These are phyloP conservation scores for Geranium incanum DNA, from an alignment of 441 rosid species.

Conservation along the genomic window DNA sequence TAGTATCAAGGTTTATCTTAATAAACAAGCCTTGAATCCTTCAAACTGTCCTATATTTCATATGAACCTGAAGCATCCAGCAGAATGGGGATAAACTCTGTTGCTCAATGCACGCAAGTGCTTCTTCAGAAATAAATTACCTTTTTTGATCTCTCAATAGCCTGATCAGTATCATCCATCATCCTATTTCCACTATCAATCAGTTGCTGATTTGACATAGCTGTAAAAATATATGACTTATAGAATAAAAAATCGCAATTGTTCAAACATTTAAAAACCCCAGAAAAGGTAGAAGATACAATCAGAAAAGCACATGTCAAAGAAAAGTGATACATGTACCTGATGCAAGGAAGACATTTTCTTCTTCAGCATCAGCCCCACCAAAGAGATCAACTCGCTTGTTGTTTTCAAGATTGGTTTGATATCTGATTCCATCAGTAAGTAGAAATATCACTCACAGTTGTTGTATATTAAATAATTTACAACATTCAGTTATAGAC, in stretches of 20 bases:
- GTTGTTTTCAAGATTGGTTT: conserved; percentile 72
- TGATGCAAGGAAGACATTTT: conserved; percentile 78
- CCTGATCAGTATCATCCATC: conserved; percentile 97
- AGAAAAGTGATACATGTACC: conserved; percentile 36
- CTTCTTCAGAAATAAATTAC: conserved; percentile 25
- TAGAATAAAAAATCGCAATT: neutral
- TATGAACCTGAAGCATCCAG: neutral
- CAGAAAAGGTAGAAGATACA: neutral
- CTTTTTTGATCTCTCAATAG: conserved; percentile 89
- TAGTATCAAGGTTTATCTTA: neutral
- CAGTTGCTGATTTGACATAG: conserved; percentile 83
- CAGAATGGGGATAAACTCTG: neutral
- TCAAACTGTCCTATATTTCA: neutral
- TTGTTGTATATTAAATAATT: neutral
- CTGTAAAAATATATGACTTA: conserved; percentile 33
- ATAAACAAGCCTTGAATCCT: neutral
- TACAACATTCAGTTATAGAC: neutral
- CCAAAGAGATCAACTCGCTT: conserved; percentile 82
- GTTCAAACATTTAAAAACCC: neutral
- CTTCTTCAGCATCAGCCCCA: conserved; percentile 59
- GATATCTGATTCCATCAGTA: conserved; percentile 35
- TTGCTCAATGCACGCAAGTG: neutral
- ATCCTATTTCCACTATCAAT: conserved; percentile 63
- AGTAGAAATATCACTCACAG: neutral
- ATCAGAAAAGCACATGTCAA: conserved; percentile 3